Conservation (phyloP, 345 rosid species). For the Angophora floribunda region DNA sequence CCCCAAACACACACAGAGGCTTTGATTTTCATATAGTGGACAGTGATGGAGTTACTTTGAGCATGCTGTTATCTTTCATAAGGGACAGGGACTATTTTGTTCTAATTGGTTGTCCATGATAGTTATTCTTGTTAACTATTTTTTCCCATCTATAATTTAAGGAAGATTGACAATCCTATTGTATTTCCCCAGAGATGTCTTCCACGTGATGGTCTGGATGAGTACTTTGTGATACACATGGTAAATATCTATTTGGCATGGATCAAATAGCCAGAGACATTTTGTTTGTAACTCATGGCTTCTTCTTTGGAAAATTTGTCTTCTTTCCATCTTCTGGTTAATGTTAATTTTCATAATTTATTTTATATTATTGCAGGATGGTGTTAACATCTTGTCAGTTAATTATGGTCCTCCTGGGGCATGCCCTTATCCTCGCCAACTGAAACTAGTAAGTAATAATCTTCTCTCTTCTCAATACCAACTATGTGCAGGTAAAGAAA, state of each 20-base stretch:
- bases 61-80: not conserved
- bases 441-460: slow-evolving; percentile 54
- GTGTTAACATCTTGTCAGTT: slow-evolving; percentile 70
- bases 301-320: not conserved
- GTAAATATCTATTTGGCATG: slow-evolving; percentile 15
- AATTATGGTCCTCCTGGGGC: slow-evolving; percentile 79
- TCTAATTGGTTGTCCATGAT: not conserved
- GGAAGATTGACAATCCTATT: slow-evolving; percentile 1
- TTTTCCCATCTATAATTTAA: not conserved
- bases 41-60: not conserved
- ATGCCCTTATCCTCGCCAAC: slow-evolving; percentile 67
- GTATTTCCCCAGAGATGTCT: slow-evolving; percentile 67
- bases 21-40: not conserved
- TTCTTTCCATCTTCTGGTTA: not conserved
- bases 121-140: not conserved
- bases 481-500: not conserved
- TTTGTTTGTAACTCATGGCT: not conserved
- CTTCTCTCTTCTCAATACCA: not conserved
- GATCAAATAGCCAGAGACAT: not conserved
- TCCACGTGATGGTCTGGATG: slow-evolving; percentile 74
- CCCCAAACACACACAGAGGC: not conserved
- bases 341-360: not conserved
- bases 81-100: not conserved
- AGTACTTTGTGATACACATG: slow-evolving; percentile 79
- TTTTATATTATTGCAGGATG: slow-evolving; percentile 42